phyloP scores from a whole-genome alignment of 208 protist species.

The Lotmaria passim region DNA sequence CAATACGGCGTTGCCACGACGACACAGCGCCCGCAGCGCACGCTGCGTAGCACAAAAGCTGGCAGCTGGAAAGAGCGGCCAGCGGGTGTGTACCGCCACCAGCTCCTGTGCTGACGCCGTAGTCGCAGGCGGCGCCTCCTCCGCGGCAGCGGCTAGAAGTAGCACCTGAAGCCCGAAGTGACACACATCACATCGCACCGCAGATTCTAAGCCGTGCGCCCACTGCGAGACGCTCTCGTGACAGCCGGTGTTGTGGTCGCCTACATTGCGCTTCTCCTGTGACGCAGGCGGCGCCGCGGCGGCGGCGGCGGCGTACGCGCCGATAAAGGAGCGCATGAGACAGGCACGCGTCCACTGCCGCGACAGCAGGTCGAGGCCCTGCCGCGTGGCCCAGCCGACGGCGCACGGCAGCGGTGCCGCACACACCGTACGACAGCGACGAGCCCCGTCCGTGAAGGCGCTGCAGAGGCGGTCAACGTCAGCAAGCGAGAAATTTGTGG shows the following conservation, averaged over 20 bases:
- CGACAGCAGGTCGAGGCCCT: slow-evolving; percentile 24
- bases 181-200: not conserved
- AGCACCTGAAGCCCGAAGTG: slow-evolving; percentile 28
- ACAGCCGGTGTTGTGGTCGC: too few species aligned
- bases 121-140: not conserved
- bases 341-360: slow-evolving; percentile 23
- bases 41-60: slow-evolving; percentile 4
- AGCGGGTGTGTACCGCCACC: slow-evolving; percentile 24
- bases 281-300: not conserved
- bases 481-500: slow-evolving; percentile 43
- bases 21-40: slow-evolving; percentile 2
- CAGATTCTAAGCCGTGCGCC: not conserved
- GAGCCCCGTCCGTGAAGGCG: slow-evolving; percentile 15
- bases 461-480: slow-evolving; percentile 39
- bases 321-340: slow-evolving; percentile 22
- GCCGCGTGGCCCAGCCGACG: slow-evolving; percentile 26
- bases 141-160: slow-evolving; percentile 11
- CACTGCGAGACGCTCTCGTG: not conserved
- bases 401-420: slow-evolving; percentile 24
- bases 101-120: not conserved
- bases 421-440: slow-evolving; percentile 20
- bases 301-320: not conserved
- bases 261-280: not conserved
- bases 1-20: not conserved
- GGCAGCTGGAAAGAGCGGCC: slow-evolving; percentile 17